Evolutionary conservation across 257 asterid genomes (phyloP).

Genomic region (Eucommia ulmoides): DNA sequence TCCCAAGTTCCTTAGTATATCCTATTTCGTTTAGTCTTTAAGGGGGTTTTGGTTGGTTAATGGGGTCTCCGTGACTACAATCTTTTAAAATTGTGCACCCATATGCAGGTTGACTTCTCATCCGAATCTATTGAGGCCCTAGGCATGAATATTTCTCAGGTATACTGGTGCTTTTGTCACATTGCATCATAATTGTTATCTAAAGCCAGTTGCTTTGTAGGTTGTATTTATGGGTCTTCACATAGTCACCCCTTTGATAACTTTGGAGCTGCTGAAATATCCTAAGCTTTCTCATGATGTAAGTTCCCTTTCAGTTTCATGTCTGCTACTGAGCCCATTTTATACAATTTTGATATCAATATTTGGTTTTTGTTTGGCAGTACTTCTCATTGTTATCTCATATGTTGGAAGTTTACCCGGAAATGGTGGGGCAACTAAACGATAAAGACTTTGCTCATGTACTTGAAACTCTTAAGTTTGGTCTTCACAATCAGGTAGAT

Average conservation of each 20-base stretch:
- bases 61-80: no score
- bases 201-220: conserved; percentile 30
- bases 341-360: no score
- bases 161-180: conserved; percentile 9
- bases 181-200: conserved; percentile 3
- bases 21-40: no score
- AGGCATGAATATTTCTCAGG: conserved; percentile 86
- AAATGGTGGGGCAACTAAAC: conserved; percentile 53
- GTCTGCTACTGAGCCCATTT: no score
- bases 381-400: conserved; percentile 82
- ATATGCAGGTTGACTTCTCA: conserved; percentile 77
- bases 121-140: conserved; percentile 66
- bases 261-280: conserved; percentile 71
- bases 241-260: conserved; percentile 77
- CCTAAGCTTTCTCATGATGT: conserved; percentile 89
- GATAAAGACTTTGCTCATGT: conserved; percentile 61
- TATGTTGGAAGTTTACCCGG: conserved; percentile 95
- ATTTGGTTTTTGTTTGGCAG: conserved; percentile 30
- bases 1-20: no score
- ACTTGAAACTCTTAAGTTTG: conserved; percentile 70
- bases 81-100: no score
- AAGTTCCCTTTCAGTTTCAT: conserved; percentile 22
- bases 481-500: conserved; percentile 78
- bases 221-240: conserved; percentile 85
- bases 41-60: no score